Percentiles rank a stretch among this genome's conserved stretches.
These are phyloP conservation scores for Daldinia sp. DNA, from an alignment of 2,329 filamentous ascomycete genomes.

Conservation along the genomic window DNA sequence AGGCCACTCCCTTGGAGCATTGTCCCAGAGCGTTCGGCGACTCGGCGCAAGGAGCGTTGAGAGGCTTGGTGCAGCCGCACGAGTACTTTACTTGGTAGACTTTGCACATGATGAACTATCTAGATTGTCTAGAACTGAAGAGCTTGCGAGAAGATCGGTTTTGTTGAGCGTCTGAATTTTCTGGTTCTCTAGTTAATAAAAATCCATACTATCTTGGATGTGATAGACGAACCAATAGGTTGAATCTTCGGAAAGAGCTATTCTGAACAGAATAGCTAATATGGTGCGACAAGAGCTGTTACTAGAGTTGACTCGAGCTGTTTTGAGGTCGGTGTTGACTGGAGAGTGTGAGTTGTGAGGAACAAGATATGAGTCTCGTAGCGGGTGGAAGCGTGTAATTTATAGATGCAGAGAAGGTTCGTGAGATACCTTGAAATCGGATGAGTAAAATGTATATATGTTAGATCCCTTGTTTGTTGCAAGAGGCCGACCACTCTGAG, in stretches of 20 bases:
- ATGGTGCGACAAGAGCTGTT: background rate
- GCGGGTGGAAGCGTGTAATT: constrained; percentile 37
- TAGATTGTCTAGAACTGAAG: background rate
- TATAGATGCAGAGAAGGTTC: constrained; percentile 37
- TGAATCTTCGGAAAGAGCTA: background rate
- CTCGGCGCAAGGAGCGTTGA: constrained; percentile 28
- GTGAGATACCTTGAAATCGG: constrained; percentile 22
- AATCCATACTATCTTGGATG: background rate
- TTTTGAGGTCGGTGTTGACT: constrained; percentile 12
- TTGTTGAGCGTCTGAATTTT: background rate
- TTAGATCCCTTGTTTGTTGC: constrained; percentile 32
- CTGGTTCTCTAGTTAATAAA: constrained; percentile 1
- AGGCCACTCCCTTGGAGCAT: constrained; percentile 4
- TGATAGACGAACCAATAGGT: constrained; percentile 13
- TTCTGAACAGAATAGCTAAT: background rate
- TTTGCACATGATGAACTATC: constrained; percentile 40
- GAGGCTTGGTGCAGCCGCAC: constrained; percentile 34
- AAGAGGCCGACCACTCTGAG: constrained; percentile 13
- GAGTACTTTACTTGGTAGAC: constrained; percentile 35
- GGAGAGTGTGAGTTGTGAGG: constrained; percentile 22
- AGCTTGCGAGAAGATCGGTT: background rate
- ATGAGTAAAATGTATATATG: constrained; percentile 26
- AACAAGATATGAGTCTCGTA: constrained; percentile 27
- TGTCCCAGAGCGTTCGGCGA: constrained; percentile 19
- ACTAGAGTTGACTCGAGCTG: constrained; percentile 6